Evolutionary conservation across 208 protist genomes (phyloP).

Genomic region (Porcisia deanei): DNA sequence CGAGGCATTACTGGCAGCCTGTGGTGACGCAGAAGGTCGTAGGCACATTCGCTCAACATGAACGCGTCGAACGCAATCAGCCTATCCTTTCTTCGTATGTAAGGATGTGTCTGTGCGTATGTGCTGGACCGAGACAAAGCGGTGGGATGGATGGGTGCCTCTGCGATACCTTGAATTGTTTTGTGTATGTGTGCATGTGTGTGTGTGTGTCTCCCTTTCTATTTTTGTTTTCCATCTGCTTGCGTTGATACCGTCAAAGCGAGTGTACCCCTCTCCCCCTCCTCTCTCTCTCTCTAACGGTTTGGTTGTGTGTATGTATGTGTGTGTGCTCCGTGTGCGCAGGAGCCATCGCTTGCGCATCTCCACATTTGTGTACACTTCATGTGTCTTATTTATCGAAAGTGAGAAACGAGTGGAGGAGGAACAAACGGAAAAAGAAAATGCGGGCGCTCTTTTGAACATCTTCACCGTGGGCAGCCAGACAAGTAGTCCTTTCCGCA

Average conservation of each 20-base stretch:
- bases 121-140: background rate
- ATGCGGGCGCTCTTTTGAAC: background rate
- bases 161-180: too few species aligned
- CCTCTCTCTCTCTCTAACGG: background rate
- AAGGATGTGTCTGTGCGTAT: background rate
- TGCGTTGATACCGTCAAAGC: background rate
- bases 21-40: constrained; percentile 33
- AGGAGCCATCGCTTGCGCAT: background rate
- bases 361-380: background rate
- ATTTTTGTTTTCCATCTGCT: background rate
- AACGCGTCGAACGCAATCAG: background rate
- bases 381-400: too few species aligned
- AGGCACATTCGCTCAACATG: constrained; percentile 7
- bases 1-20: constrained; percentile 29
- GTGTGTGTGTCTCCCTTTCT: background rate
- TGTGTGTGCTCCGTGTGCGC: background rate
- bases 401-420: background rate
- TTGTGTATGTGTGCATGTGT: background rate
- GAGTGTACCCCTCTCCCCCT: background rate
- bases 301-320: background rate
- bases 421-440: background rate
- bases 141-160: background rate
- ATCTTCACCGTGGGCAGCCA: background rate
- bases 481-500: background rate
- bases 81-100: too few species aligned